Conservation (phyloP, 139 green algal genomes). For the Picochlorum sp. region DNA sequence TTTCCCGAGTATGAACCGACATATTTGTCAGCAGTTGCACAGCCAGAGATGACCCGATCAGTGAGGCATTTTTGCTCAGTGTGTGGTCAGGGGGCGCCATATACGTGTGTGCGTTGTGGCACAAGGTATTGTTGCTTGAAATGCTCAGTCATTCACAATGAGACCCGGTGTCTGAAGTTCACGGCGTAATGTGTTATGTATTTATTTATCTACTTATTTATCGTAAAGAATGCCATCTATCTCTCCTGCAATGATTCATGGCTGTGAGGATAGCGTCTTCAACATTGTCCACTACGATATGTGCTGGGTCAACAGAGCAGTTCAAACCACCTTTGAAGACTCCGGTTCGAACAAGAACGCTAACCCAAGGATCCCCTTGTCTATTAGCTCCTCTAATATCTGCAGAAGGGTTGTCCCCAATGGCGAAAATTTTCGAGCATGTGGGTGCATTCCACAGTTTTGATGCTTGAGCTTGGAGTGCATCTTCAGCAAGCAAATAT, state of each 20-base stretch:
- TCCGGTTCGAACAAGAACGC: slow-evolving; percentile 69
- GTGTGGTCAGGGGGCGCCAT: slow-evolving; percentile 35
- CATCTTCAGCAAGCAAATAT: slow-evolving; percentile 48
- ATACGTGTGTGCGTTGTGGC: slow-evolving; percentile 74
- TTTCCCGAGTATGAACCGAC: slow-evolving; percentile 33
- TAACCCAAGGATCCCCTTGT: slow-evolving; percentile 55
- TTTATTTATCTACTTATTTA: slow-evolving; percentile 15
- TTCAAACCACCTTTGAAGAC: slow-evolving; percentile 56
- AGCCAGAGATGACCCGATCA: slow-evolving; percentile 28
- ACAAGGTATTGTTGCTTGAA: slow-evolving; percentile 58
- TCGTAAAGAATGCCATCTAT: slow-evolving; percentile 53
- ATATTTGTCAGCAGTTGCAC: slow-evolving; percentile 55
- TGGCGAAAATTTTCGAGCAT: slow-evolving; percentile 46
- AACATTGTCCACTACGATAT: slow-evolving; percentile 61
- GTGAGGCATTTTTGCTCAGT: slow-evolving; percentile 62
- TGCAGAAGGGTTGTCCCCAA: slow-evolving; percentile 73
- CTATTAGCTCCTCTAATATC: slow-evolving; percentile 65
- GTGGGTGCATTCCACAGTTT: slow-evolving; percentile 22
- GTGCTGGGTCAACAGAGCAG: slow-evolving; percentile 38
- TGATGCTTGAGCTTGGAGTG: slow-evolving; percentile 47
- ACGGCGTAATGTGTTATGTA: slow-evolving; percentile 17
- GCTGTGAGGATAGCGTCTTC: slow-evolving; percentile 51
- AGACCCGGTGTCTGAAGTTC: slow-evolving; percentile 83
- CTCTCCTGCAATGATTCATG: slow-evolving; percentile 38
- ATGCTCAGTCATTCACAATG: slow-evolving; percentile 60